Evolutionary conservation across 768 basidiomycete genomes (phyloP), one percentile per base, ranked within the genome.

Genomic region (Jaapia argillacea): DNA sequence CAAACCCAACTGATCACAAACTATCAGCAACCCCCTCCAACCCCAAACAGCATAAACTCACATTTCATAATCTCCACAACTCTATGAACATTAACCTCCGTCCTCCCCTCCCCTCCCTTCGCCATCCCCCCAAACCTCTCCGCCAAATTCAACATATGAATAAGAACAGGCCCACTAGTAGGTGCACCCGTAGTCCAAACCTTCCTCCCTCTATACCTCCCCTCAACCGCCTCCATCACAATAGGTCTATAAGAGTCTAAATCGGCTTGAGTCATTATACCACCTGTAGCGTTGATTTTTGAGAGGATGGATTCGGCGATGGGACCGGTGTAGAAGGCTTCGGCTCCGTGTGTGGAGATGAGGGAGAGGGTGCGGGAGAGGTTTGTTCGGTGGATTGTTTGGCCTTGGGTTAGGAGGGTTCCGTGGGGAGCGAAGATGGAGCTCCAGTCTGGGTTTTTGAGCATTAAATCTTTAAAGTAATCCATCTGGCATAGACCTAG

Each of bases 61-160:
- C 76, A 96, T 57, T 97, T 96, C 57, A 90, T 69, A 0, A 77
- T 74, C 61, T 98, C 96, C 12, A 97, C 68, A 4, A 87, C 57
- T 37, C 92, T 71, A 58, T 98, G 96, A 2, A 75, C 68, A 49
- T 79, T 85, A 13, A 89, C 57, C 1, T 70, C 68, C n/a, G n/a
- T n/a, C n/a, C n/a, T n/a, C n/a, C 70, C 79, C 49, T 68, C 60
- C 36, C 77, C 77, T 22, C 59, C 62, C 21, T 65, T 63, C 14
- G 70, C 50, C 25, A 74, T 60, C 27, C 70, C 54, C 41, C 70
- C 64, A 54, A 75, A 97, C n/a, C 72, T 69, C 56, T 96, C 92
- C 37, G 94, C 64, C 16, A 92, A 58, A 56, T 97, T 96, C n/a
- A 98, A 66, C 72, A 97, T 85, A 56, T 90, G 85, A 31, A 96